phyloP scores from a whole-genome alignment of 495 filamentous ascomycete species.

The Penicillium lividum region DNA sequence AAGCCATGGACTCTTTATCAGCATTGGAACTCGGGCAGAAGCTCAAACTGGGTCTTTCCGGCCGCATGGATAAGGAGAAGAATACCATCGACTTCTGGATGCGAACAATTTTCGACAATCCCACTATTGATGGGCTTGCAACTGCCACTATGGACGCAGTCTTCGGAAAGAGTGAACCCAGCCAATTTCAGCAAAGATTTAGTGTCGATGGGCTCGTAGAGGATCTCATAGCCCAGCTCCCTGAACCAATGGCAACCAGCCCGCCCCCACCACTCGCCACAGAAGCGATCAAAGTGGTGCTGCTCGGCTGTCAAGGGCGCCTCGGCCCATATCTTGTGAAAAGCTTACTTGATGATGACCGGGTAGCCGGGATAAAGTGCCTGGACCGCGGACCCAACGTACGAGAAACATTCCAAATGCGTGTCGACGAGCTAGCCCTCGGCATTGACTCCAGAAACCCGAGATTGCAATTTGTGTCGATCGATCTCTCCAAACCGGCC shows the following conservation, averaged over 20 bases:
- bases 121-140: constrained; percentile 18
- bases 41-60: constrained; percentile 11
- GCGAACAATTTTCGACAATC: constrained; percentile 20
- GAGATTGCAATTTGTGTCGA: constrained; percentile 18
- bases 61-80: constrained; percentile 17
- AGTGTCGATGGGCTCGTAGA: constrained; percentile 8
- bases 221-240: constrained; percentile 9
- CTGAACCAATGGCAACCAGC: constrained; percentile 4
- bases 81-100: constrained; percentile 21
- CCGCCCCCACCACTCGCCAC: constrained; percentile 2
- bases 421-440: constrained; percentile 11
- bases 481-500: constrained; percentile 44
- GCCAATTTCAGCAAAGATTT: background rate
- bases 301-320: constrained; percentile 16
- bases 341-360: constrained; percentile 16
- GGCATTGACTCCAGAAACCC: constrained; percentile 11
- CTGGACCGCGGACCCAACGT: constrained; percentile 13
- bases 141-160: constrained; percentile 15
- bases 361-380: constrained; percentile 16
- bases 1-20: constrained; percentile 19
- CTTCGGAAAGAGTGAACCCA: constrained; percentile 1
- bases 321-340: constrained; percentile 17
- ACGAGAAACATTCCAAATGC: constrained; percentile 9
- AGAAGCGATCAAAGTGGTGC: constrained; percentile 13
- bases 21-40: constrained; percentile 21